These are phyloP conservation scores for Metschnikowia reukaufii DNA, from an alignment of 805 yeast species.

Conservation along the genomic window DNA sequence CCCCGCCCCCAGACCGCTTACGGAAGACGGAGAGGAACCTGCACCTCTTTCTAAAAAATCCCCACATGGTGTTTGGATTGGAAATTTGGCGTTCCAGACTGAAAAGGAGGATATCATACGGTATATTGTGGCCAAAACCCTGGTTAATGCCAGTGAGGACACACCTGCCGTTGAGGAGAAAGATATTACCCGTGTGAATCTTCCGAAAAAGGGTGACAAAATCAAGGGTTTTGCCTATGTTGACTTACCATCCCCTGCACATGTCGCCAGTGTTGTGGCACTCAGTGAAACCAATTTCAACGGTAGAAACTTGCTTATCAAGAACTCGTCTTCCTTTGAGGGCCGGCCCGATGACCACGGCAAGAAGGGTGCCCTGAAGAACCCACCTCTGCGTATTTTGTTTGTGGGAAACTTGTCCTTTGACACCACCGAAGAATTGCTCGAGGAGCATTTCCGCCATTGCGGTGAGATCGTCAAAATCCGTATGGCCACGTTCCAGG, in stretches of 20 bases:
- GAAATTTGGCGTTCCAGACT: constrained; percentile 86
- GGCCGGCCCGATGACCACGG: constrained; percentile 74
- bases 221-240: constrained; percentile 89
- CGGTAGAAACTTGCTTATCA: constrained; percentile 84
- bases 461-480: constrained; percentile 84
- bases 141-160: constrained; percentile 30
- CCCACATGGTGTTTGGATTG: constrained; percentile 87
- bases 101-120: constrained; percentile 67
- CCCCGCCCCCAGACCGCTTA: constrained; percentile 41
- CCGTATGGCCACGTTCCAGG: constrained; percentile 98
- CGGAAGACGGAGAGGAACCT: constrained; percentile 28
- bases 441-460: constrained; percentile 81
- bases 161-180: constrained; percentile 42
- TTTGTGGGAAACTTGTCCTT: constrained; percentile 93
- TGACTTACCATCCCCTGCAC: constrained; percentile 64
- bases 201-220: constrained; percentile 73
- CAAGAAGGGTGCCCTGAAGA: constrained; percentile 50
- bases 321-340: constrained; percentile 74
- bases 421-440: constrained; percentile 79
- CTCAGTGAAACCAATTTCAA: constrained; percentile 72
- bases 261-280: constrained; percentile 60
- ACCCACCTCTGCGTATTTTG: constrained; percentile 84
- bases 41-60: constrained; percentile 41
- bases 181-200: constrained; percentile 71
- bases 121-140: constrained; percentile 63